phyloP scores from a whole-genome alignment of 148 eudicot genomes.

The Nepenthes gracilis region DNA sequence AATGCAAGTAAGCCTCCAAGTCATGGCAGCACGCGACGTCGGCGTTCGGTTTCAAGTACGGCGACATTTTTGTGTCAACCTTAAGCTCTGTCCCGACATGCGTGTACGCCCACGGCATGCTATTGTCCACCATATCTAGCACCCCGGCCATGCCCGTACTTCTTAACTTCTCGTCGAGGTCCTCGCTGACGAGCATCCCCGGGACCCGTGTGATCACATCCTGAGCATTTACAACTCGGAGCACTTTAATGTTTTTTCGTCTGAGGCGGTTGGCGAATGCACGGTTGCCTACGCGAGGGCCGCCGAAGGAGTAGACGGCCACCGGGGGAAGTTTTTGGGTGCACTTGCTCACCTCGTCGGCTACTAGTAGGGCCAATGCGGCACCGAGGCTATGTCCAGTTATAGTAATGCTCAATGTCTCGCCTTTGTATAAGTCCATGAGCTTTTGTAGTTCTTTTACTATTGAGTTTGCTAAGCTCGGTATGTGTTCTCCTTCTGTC shows the following conservation, averaged over 20 bases:
- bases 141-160: constrained; percentile 14
- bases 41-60: constrained; percentile 60
- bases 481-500: constrained; percentile 37
- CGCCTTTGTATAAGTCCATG: constrained; percentile 44
- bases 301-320: constrained; percentile 85
- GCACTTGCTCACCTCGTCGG: constrained; percentile 51
- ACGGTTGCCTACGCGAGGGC: constrained; percentile 79
- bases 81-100: constrained; percentile 64
- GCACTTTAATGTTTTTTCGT: constrained; percentile 41
- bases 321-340: constrained; percentile 45
- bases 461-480: constrained; percentile 55
- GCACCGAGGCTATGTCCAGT: constrained; percentile 97
- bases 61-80: constrained; percentile 78
- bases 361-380: constrained; percentile 73
- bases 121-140: constrained; percentile 38
- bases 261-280: constrained; percentile 37
- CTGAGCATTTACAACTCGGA: constrained; percentile 70
- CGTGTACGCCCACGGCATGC: constrained; percentile 68
- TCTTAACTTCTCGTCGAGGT: constrained; percentile 36
- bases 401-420: constrained; percentile 60
- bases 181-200: constrained; percentile 71
- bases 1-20: constrained; percentile 74
- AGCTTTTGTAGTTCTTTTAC: constrained; percentile 45
- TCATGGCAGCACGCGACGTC: constrained; percentile 94
- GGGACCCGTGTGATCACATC: constrained; percentile 79